Base-by-base conservation (phyloP, 1,139 yeast species). In the Debaryomyces sp. region DNA sequence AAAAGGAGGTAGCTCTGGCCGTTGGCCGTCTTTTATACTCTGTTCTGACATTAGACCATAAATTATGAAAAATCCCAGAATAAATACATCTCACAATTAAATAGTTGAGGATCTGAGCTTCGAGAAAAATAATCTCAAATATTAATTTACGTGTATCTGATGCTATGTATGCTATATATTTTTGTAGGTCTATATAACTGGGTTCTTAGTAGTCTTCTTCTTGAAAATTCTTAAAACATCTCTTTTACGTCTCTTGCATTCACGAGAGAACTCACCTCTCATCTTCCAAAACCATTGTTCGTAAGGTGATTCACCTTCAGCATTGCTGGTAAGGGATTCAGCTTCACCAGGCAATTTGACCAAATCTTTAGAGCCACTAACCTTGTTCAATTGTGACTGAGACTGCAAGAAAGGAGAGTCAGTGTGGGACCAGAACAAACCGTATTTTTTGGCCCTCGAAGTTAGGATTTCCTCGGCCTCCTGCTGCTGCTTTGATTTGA, bases 361-460 rank as follows among this genome's bases (percentile, higher is more conserved):
- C 12, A 52, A 54, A 40, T 65, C 68, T 13, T 58, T 61, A 5
- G 55, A 51, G 12, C 58, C 59, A n/a, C 77, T 77, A 34, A 90
- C 61, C 59, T 84, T 85, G 51, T 80, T 81, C 44, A 90, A 65
- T 62, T 89, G 96, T 0, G 96, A 77, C 66, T 91, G 98, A 0
- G 97, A 85, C 46, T 80, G 81, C 57, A 92, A 73, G 66, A 89
- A 94, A 0, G 97, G 97, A 0, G 97, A 91, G 27, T 87, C 88
- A 10, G 76, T 73, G 63, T 92, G 97, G 2, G 85, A 71, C 79
- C 96, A 92, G 66, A 92, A 92, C 30, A 92, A 72, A 0, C 94
- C 92, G 44, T 71, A 62, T 33, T 55, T 46, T 33, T 48, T 50
- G 12, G 33, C 18, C 18, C 10, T 23, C 5, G 38, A 23, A 29